These are phyloP conservation scores for Colletotrichum sp. DNA, from an alignment of 2,329 filamentous ascomycete genomes.

Conservation along the genomic window DNA sequence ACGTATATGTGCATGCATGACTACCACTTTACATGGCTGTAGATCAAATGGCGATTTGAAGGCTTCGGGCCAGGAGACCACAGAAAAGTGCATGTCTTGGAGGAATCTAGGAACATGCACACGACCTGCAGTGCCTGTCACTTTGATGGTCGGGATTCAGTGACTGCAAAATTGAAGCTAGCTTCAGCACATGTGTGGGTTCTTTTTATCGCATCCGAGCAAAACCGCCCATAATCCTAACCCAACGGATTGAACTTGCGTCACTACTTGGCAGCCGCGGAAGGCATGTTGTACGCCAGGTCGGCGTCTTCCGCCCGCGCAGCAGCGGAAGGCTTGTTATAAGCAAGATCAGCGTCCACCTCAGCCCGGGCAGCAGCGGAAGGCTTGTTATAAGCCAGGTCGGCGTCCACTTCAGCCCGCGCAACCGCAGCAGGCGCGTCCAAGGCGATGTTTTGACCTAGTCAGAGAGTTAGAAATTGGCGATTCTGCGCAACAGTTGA, in stretches of 20 bases:
- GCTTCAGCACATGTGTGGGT: neutral
- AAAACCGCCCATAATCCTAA: neutral
- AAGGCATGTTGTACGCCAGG: neutral
- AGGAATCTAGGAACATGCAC: neutral
- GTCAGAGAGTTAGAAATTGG: rapidly evolving
- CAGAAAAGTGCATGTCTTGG: neutral
- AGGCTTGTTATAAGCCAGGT: neutral
- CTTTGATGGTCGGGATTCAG: neutral
- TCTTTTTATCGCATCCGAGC: rapidly evolving
- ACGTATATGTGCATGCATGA: neutral
- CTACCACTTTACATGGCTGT: neutral
- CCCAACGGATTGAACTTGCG: neutral
- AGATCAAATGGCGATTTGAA: neutral
- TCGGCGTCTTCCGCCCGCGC: too few relatives aligned
- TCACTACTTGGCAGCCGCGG: neutral
- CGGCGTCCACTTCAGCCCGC: neutral
- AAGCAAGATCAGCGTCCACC: neutral
- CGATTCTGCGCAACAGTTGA: rapidly evolving
- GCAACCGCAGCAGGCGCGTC: rapidly evolving
- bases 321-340: neutral
- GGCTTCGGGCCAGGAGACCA: neutral
- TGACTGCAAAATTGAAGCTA: neutral
- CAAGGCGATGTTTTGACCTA: neutral
- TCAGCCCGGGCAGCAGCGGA: neutral
- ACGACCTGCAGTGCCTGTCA: neutral